Evolutionary conservation across 2,329 filamentous ascomycete genomes (phyloP).

Genomic region (Paraphoma sp.): DNA sequence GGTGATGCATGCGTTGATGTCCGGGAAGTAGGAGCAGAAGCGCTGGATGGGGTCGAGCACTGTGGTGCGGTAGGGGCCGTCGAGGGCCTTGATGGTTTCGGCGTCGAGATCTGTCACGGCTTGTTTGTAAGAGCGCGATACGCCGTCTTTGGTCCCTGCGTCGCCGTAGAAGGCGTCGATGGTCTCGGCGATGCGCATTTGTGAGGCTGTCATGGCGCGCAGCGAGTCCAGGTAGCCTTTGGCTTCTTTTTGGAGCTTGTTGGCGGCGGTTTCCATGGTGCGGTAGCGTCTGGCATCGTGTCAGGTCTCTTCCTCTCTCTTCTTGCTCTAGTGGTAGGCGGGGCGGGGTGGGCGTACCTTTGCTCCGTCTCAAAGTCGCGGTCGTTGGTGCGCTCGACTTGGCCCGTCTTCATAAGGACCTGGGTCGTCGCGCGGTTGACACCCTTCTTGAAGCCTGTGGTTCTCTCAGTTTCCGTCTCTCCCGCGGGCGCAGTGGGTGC

Average conservation of each 20-base stretch:
- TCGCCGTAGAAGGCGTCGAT: constrained; percentile 99
- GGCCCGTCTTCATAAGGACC: constrained; percentile 99
- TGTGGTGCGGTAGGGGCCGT: constrained; percentile 92
- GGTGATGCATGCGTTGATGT: constrained; percentile 99
- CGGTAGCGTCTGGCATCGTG: constrained; percentile 77
- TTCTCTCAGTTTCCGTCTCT: constrained; percentile 25
- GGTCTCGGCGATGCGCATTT: constrained; percentile 99
- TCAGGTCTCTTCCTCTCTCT: neutral
- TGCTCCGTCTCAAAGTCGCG: constrained; percentile 99
- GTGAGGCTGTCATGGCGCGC: constrained; percentile 97
- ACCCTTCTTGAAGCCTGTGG: constrained; percentile 86
- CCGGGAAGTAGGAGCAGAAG: constrained; percentile 98
- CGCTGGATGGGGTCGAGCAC: constrained; percentile 94
- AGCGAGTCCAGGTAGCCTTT: constrained; percentile 97
- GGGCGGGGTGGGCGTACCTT: constrained; percentile 60
- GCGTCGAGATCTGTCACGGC: constrained; percentile 97
- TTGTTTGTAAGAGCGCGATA: constrained; percentile 96
- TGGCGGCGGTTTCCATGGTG: constrained; percentile 94
- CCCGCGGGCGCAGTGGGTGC: constrained; percentile 10
- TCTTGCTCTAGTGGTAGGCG: neutral
- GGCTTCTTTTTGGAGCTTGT: constrained; percentile 93
- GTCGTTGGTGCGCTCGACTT: constrained; percentile 98
- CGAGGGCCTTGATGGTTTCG: constrained; percentile 97
- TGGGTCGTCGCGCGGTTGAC: constrained; percentile 98
- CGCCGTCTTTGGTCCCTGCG: constrained; percentile 90